phyloP scores from a whole-genome alignment of 306 rosid species.

The Echinosophora koreensis region DNA sequence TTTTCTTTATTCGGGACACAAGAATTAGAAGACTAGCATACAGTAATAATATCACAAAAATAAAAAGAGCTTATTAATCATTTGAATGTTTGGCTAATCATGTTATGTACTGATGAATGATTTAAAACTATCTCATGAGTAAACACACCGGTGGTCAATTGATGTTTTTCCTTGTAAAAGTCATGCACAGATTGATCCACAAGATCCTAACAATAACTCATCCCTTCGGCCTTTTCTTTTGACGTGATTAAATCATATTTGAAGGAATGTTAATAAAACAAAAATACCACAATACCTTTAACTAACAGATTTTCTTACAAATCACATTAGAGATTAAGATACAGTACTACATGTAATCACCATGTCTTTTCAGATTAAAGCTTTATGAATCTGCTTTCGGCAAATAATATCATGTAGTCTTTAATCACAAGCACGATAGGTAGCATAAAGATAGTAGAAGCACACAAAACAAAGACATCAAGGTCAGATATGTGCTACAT shows the following conservation, averaged over 20 bases:
- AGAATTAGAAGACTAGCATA: background rate
- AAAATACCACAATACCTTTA: background rate
- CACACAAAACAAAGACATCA: background rate
- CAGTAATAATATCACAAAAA: background rate
- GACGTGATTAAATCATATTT: background rate
- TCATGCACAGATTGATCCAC: background rate
- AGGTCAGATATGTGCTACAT: background rate
- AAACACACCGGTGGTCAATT: background rate
- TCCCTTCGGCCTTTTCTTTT: background rate
- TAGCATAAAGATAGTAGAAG: background rate
- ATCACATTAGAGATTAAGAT: background rate
- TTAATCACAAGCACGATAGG: background rate
- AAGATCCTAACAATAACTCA: background rate
- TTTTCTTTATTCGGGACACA: background rate
- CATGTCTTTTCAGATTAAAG: background rate
- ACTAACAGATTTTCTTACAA: background rate
- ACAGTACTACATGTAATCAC: background rate
- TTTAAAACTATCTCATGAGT: background rate
- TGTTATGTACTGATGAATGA: background rate
- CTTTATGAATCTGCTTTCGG: background rate
- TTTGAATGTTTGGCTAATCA: background rate
- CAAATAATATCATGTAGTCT: background rate
- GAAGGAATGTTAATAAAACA: background rate
- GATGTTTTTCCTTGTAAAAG: background rate
- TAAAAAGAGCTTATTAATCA: background rate